phyloP scores from a whole-genome alignment of 805 yeast genomes.

The Maudiozyma serrabonitensis region DNA sequence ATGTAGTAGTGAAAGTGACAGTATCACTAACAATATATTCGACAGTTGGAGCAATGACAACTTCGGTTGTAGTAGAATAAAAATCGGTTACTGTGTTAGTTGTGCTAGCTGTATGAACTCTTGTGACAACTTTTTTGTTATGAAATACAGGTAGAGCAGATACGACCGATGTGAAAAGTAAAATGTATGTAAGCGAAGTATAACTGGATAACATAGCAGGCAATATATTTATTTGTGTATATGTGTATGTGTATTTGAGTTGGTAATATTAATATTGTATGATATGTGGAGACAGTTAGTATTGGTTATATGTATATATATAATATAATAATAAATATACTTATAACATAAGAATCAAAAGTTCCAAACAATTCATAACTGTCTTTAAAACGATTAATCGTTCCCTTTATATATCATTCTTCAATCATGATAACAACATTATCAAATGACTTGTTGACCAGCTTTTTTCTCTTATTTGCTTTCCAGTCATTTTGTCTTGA shows the following conservation, averaged over 20 bases:
- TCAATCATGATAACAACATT: no score
- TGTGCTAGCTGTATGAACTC: constrained; percentile 47
- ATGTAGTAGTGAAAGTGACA: constrained; percentile 31
- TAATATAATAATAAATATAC: no score
- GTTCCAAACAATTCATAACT: no score
- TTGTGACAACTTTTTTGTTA: constrained; percentile 39
- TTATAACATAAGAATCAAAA: no score
- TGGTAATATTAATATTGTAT: not conserved
- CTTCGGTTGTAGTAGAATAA: constrained; percentile 33
- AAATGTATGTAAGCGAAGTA: not conserved
- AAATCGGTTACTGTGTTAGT: constrained; percentile 36
- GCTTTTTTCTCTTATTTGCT: no score
- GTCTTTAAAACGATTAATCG: no score
- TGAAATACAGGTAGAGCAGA: constrained; percentile 22
- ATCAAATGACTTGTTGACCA: no score
- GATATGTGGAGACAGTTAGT: not conserved
- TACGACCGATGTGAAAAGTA: constrained; percentile 4
- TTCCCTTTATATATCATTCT: no score
- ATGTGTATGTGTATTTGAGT: not conserved
- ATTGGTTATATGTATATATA: not conserved
- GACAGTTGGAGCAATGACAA: constrained; percentile 34
- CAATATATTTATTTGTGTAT: not conserved
- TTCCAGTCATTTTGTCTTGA: no score
- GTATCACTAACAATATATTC: constrained; percentile 31
- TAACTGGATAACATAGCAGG: not conserved